phyloP scores from a whole-genome alignment of 108 stramenopile species.

The Discostella pseudostelligera region DNA sequence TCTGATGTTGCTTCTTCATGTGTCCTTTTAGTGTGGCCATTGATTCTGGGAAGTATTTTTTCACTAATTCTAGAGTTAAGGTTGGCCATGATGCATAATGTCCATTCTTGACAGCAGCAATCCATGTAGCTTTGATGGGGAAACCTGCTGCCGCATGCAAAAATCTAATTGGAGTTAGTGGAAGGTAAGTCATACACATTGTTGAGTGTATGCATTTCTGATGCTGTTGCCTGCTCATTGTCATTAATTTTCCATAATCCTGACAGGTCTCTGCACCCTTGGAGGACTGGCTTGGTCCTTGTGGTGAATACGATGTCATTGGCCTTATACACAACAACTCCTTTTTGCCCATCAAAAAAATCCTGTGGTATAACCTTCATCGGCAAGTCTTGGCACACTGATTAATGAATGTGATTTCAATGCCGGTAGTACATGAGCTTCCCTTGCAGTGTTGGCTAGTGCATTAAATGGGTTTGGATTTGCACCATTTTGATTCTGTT shows the following conservation, averaged over 20 bases:
- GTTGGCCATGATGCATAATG: conserved; percentile 19
- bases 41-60: conserved; percentile 18
- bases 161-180: not conserved
- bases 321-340: not conserved
- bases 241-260: not conserved
- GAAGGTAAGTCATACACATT: not conserved
- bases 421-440: not conserved
- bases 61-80: conserved; percentile 4
- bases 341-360: not conserved
- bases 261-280: not conserved
- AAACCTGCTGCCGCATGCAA: conserved; percentile 23
- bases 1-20: conserved; percentile 15
- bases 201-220: not conserved
- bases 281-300: not conserved
- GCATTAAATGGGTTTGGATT: not conserved
- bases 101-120: conserved; percentile 6
- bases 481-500: too few species aligned
- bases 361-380: not conserved
- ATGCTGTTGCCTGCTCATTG: not conserved
- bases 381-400: not conserved
- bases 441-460: not conserved
- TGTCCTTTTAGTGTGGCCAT: conserved; percentile 24
- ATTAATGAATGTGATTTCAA: not conserved
- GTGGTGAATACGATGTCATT: not conserved
- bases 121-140: conserved; percentile 22